Percentiles rank a stretch among this genome's conserved stretches.
phyloP scores from a whole-genome alignment of 2,329 filamentous ascomycete species.

The Pestalotiopsis sp. region DNA sequence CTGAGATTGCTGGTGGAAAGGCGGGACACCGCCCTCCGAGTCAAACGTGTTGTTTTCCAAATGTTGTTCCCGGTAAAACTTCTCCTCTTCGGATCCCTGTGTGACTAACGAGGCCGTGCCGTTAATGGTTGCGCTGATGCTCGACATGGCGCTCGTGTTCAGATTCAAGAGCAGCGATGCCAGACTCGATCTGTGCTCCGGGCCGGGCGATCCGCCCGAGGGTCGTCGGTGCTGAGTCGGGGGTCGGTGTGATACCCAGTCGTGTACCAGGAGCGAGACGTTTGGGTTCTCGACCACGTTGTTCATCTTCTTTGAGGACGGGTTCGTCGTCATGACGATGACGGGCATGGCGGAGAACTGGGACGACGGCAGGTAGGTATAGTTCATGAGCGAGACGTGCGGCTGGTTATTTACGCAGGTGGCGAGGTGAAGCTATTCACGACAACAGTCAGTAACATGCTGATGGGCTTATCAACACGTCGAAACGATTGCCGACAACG shows the following conservation, averaged over 20 bases:
- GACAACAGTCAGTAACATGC: background rate
- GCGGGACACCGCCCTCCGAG: conserved; percentile 49
- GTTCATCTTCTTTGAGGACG: conserved; percentile 75
- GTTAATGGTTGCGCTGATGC: conserved; percentile 92
- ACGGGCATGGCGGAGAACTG: conserved; percentile 72
- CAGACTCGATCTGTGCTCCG: conserved; percentile 71
- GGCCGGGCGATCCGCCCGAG: conserved; percentile 65
- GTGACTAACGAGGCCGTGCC: conserved; percentile 79
- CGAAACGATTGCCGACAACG: background rate
- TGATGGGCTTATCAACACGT: background rate
- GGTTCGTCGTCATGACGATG: conserved; percentile 92
- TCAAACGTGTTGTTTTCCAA: conserved; percentile 91
- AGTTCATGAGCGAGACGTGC: conserved; percentile 98
- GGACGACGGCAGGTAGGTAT: conserved; percentile 88
- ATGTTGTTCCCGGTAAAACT: conserved; percentile 81
- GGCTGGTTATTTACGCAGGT: conserved; percentile 83
- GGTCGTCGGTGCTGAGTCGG: conserved; percentile 67
- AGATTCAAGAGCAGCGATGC: conserved; percentile 85
- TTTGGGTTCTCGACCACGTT: conserved; percentile 84
- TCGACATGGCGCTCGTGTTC: conserved; percentile 84
- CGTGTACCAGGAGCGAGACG: conserved; percentile 93
- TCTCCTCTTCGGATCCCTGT: conserved; percentile 77
- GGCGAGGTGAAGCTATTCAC: conserved; percentile 82
- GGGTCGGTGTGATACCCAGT: conserved; percentile 92
- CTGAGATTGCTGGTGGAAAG: conserved; percentile 39